A percentile compares a stretch with the other conserved stretches of the same genome.
Evolutionary conservation across 306 rosid species (phyloP).

Genomic region (Dalbergia oliveri): DNA sequence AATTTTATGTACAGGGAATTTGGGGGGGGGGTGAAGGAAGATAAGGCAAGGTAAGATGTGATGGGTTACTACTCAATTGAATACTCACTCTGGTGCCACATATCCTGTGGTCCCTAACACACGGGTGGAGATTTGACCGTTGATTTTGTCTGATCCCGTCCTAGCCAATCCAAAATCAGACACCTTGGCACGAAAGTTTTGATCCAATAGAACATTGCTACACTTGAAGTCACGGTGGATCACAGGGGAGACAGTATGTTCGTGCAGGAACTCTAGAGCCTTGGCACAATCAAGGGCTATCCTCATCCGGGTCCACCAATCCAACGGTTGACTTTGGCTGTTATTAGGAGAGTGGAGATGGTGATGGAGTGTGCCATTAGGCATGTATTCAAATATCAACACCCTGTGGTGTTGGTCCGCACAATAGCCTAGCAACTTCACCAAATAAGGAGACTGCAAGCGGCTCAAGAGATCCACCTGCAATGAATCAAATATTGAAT

Average conservation of each 20-base stretch:
- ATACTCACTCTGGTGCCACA: constrained; percentile 97
- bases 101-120: constrained; percentile 96
- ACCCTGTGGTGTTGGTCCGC: constrained; percentile 96
- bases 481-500: constrained; percentile 9
- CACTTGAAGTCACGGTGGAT: constrained; percentile 94
- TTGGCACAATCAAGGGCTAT: constrained; percentile 97
- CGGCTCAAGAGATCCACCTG: constrained; percentile 95
- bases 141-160: constrained; percentile 84
- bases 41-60: constrained; percentile 37
- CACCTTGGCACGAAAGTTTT: constrained; percentile 88
- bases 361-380: constrained; percentile 75
- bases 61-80: neutral
- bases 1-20: neutral
- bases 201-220: constrained; percentile 75
- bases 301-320: constrained; percentile 89
- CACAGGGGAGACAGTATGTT: constrained; percentile 74
- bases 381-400: constrained; percentile 80
- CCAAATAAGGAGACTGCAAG: constrained; percentile 75
- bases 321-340: constrained; percentile 62
- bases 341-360: constrained; percentile 65
- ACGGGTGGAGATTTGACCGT: constrained; percentile 86
- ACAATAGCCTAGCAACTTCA: constrained; percentile 92
- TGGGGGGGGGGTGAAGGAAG: neutral
- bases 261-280: constrained; percentile 92
- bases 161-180: constrained; percentile 87